phyloP scores from a whole-genome alignment of 1,139 yeast genomes.

The Diutina ranongensis region DNA sequence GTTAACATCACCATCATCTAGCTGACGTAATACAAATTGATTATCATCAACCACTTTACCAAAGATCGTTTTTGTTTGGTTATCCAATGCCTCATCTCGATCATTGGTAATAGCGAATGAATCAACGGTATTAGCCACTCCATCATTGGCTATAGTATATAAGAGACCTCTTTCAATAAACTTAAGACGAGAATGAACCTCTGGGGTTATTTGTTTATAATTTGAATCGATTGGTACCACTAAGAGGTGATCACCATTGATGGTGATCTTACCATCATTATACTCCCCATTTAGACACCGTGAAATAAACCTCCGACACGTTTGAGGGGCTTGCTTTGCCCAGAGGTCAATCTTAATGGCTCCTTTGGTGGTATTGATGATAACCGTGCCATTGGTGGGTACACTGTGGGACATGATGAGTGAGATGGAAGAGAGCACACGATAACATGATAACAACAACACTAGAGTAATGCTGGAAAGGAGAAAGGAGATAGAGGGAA shows the following conservation, averaged over 20 bases:
- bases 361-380: background rate
- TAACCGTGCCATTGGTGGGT: background rate
- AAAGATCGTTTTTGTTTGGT: background rate
- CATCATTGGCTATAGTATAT: background rate
- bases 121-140: background rate
- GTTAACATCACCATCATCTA: background rate
- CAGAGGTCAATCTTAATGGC: background rate
- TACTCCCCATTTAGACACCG: background rate
- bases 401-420: background rate
- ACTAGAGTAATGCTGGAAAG: no score
- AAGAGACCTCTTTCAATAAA: background rate
- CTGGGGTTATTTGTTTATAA: background rate
- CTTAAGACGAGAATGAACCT: background rate
- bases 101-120: background rate
- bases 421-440: background rate
- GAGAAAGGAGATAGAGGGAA: no score
- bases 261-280: background rate
- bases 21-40: background rate
- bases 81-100: background rate
- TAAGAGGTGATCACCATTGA: background rate
- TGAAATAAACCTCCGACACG: background rate
- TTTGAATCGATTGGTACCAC: background rate
- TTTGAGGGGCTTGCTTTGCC: background rate
- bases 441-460: background rate
- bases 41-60: background rate